Conservation (phyloP, 441 rosid species). For the Omphalea diandra region DNA sequence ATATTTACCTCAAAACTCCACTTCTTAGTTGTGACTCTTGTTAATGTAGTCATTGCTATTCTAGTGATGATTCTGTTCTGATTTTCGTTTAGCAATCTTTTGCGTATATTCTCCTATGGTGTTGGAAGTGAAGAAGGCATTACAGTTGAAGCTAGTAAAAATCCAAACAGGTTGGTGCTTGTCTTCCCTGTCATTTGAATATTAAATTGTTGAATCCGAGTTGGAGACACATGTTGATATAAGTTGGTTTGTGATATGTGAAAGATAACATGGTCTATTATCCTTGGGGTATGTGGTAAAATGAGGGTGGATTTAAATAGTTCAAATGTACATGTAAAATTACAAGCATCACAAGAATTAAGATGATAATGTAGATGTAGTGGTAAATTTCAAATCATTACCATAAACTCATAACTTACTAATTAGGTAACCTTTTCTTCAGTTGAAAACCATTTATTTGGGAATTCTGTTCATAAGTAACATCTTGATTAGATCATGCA, state of each 20-base stretch:
- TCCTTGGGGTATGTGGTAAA: too few species aligned
- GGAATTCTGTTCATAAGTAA: neutral
- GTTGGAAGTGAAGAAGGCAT: conserved; percentile 45
- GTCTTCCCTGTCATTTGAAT: conserved; percentile 3
- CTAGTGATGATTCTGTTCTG: conserved; percentile 23
- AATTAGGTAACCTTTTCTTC: neutral
- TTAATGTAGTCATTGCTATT: conserved; percentile 11
- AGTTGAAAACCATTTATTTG: neutral
- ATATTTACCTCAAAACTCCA: conserved; percentile 17
- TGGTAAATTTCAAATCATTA: neutral
- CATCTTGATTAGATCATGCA: neutral
- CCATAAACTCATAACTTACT: neutral
- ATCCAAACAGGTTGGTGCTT: conserved; percentile 45
- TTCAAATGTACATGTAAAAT: neutral
- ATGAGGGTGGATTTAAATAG: neutral
- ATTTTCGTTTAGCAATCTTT: conserved; percentile 44
- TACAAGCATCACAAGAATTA: neutral
- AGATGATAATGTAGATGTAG: neutral
- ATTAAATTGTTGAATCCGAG: neutral
- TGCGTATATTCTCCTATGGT: conserved; percentile 54
- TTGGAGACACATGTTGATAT: too few species aligned
- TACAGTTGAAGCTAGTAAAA: conserved; percentile 55
- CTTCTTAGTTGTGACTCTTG: conserved; percentile 11
- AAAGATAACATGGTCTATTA: neutral
- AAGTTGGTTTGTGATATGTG: neutral